These are phyloP conservation scores for Aristolochia fimbriata DNA, from an alignment of 164 flowering plant species.

Conservation along the genomic window DNA sequence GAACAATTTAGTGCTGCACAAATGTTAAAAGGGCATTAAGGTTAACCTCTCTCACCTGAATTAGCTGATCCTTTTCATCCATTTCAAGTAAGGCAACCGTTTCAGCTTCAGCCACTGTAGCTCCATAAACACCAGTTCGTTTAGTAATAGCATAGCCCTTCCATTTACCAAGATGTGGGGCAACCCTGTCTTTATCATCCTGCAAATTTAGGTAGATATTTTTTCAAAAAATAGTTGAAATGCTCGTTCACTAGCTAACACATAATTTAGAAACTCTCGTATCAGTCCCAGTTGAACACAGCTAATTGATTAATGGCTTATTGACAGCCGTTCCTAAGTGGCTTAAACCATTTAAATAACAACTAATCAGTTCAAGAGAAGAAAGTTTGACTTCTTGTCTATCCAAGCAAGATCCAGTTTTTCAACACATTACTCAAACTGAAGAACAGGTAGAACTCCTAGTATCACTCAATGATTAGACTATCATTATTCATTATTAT, in stretches of 20 bases:
- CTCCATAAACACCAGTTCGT: conserved; percentile 92
- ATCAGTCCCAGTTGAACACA: too few relatives aligned
- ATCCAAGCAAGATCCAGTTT: too few relatives aligned
- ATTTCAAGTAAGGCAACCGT: conserved; percentile 53
- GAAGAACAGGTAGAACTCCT: too few relatives aligned
- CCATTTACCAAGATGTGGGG: conserved; percentile 78
- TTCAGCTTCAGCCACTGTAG: conserved; percentile 76
- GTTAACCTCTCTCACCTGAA: conserved; percentile 41
- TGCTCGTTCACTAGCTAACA: not conserved
- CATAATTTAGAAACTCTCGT: not conserved
- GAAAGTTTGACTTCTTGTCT: too few relatives aligned
- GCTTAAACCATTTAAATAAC: too few relatives aligned
- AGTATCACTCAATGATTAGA: too few relatives aligned
- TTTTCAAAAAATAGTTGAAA: not conserved
- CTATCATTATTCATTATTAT: too few relatives aligned
- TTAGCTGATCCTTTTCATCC: conserved; percentile 54
- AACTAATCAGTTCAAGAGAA: too few relatives aligned
- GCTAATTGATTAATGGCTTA: not conserved
- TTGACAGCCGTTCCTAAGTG: too few relatives aligned
- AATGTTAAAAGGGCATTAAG: too few relatives aligned
- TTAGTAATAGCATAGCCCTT: conserved; percentile 77
- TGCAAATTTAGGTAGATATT: conserved; percentile 4
- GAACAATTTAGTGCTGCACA: too few relatives aligned
- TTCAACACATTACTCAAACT: too few relatives aligned
- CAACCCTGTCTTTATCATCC: conserved; percentile 28